Conservation (phyloP, 1,284 basidiomycete species). For the Coniferiporia weirii region DNA sequence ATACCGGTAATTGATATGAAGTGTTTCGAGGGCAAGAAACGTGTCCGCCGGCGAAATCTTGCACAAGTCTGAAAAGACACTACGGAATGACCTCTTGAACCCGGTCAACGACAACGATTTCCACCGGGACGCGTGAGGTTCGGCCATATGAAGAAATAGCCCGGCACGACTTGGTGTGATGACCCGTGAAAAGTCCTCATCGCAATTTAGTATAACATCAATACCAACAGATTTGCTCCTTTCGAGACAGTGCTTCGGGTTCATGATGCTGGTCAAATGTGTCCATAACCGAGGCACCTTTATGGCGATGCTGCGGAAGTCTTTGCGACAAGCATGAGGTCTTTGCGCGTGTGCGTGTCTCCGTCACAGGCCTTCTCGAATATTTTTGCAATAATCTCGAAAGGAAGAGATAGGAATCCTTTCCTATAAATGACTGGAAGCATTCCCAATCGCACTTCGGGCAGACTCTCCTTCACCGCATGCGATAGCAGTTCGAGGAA, state of each 20-base stretch:
- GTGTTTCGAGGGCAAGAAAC: neutral
- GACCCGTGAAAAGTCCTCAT: neutral
- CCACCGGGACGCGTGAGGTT: neutral
- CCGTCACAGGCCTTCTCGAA: neutral
- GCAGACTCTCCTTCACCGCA: neutral
- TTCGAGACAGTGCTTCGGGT: neutral
- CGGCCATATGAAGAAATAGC: neutral
- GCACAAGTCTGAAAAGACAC: neutral
- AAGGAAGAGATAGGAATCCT: neutral
- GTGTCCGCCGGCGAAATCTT: neutral
- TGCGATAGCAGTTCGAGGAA: neutral
- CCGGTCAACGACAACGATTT: neutral
- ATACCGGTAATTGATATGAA: neutral
- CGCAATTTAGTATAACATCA: neutral
- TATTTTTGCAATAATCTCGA: neutral
- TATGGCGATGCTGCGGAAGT: neutral
- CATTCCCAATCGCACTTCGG: neutral
- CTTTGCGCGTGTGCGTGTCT: neutral
- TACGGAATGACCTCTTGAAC: too few relatives aligned
- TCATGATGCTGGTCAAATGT: neutral
- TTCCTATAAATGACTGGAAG: neutral
- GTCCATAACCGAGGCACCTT: neutral
- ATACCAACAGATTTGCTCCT: neutral
- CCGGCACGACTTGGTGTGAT: neutral
- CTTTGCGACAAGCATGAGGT: neutral